phyloP scores from a whole-genome alignment of 225 moss, liverwort and hornwort species.

The Thuidium tamariscinum region DNA sequence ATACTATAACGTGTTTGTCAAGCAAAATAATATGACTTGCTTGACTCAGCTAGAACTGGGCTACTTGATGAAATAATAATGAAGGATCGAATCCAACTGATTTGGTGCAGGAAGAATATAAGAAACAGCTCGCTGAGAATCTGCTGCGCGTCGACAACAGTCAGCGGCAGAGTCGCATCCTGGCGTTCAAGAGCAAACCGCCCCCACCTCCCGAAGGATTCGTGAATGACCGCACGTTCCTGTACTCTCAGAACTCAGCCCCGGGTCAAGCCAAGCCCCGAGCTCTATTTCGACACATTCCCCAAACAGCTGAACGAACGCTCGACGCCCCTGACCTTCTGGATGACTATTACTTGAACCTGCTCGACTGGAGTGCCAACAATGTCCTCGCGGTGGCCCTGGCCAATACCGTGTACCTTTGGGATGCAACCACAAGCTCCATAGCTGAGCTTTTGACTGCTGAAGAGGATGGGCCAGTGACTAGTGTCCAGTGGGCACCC shows the following conservation, averaged over 20 bases:
- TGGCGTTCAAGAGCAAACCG: constrained; percentile 93
- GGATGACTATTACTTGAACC: constrained; percentile 89
- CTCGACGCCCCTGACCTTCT: constrained; percentile 94
- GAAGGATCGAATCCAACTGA: background rate
- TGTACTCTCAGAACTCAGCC: constrained; percentile 63
- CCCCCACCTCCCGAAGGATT: constrained; percentile 85
- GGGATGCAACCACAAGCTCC: constrained; percentile 77
- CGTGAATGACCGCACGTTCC: constrained; percentile 47
- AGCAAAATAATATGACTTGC: background rate
- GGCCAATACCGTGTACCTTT: constrained; percentile 81
- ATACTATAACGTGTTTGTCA: too few species aligned
- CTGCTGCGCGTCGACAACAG: constrained; percentile 48
- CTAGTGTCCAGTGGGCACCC: constrained; percentile 88
- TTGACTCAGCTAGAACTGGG: background rate
- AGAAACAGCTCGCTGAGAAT: constrained; percentile 87
- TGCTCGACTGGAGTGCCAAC: constrained; percentile 82
- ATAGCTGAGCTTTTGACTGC: constrained; percentile 85
- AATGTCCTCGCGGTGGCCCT: constrained; percentile 88
- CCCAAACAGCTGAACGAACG: constrained; percentile 88
- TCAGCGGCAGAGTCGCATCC: constrained; percentile 53
- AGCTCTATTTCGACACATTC: constrained; percentile 74
- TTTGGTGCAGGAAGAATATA: constrained; percentile 75
- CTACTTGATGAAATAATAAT: background rate
- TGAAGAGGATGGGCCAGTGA: constrained; percentile 80
- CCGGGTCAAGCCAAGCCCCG: constrained; percentile 47